A percentile compares a stretch with the other conserved stretches of the same genome.
Evolutionary conservation across 2,329 filamentous ascomycete species (phyloP).

Genomic region (Thyridium curvatum): DNA sequence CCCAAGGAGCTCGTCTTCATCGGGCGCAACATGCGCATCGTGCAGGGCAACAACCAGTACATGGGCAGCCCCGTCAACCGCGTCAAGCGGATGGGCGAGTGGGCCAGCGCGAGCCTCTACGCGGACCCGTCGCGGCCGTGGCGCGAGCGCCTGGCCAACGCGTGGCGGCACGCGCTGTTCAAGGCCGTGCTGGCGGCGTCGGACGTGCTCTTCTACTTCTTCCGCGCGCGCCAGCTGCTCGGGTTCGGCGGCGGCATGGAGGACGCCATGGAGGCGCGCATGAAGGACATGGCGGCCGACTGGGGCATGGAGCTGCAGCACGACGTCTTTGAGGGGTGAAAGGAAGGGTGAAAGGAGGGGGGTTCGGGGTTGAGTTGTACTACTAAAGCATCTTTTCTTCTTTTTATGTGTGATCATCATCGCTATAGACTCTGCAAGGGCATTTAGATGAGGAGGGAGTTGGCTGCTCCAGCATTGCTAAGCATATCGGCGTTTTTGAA

Average conservation of each 20-base stretch:
- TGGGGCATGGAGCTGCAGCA: constrained; percentile 89
- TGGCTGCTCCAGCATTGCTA: no score
- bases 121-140: constrained; percentile 62
- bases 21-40: constrained; percentile 84
- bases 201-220: constrained; percentile 79
- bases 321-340: constrained; percentile 76
- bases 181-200: constrained; percentile 66
- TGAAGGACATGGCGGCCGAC: constrained; percentile 83
- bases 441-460: no score
- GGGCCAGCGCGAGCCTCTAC: constrained; percentile 80
- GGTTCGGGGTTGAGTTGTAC: constrained; percentile 3
- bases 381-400: neutral
- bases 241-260: constrained; percentile 83
- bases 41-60: constrained; percentile 89
- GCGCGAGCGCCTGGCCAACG: constrained; percentile 58
- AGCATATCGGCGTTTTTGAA: no score
- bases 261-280: constrained; percentile 82
- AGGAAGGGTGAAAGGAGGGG: constrained; percentile 4
- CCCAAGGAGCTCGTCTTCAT: constrained; percentile 90
- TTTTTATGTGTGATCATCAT: no score
- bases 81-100: constrained; percentile 87
- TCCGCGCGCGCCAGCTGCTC: constrained; percentile 69
- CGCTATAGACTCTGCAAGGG: no score
- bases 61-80: constrained; percentile 85
- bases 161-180: constrained; percentile 77